These are phyloP conservation scores for Maudiozyma barnettii DNA, from an alignment of 805 yeast species.

Conservation along the genomic window DNA sequence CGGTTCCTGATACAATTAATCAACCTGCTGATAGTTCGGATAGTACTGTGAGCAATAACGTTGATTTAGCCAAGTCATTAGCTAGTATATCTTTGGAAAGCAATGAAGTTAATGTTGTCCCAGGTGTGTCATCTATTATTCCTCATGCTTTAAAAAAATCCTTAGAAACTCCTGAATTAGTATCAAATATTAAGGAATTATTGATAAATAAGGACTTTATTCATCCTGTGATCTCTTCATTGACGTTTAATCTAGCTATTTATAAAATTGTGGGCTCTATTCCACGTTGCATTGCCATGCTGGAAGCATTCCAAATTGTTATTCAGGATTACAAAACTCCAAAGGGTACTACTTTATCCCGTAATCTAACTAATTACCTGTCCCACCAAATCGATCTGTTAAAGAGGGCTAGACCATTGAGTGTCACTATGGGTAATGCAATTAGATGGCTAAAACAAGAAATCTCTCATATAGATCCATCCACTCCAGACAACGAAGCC, in stretches of 20 bases:
- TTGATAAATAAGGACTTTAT: slow-evolving; percentile 41
- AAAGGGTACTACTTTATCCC: slow-evolving; percentile 68
- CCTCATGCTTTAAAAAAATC: slow-evolving; percentile 35
- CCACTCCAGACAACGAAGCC: slow-evolving; percentile 47
- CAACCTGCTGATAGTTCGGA: slow-evolving; percentile 3
- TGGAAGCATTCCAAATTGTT: slow-evolving; percentile 72
- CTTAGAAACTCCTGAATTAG: slow-evolving; percentile 20
- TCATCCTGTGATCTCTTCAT: slow-evolving; percentile 74
- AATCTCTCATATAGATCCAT: slow-evolving; percentile 73
- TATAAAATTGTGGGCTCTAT: slow-evolving; percentile 86
- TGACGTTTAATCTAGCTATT: slow-evolving; percentile 73
- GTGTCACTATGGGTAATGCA: slow-evolving; percentile 95
- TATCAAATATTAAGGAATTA: slow-evolving; percentile 26
- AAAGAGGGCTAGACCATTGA: slow-evolving; percentile 82
- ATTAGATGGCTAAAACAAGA: slow-evolving; percentile 95
- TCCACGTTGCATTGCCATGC: slow-evolving; percentile 75
- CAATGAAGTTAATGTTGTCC: slow-evolving; percentile 27
- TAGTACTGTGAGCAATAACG: slow-evolving; percentile 3
- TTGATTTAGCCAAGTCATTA: slow-evolving; percentile 19
- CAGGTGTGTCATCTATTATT: slow-evolving; percentile 33
- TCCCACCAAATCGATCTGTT: slow-evolving; percentile 89
- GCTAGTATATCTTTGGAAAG: slow-evolving; percentile 21
- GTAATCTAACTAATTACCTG: slow-evolving; percentile 80
- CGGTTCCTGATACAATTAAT: not conserved
- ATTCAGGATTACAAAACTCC: slow-evolving; percentile 80